Evolutionary conservation across 1,284 basidiomycete species (phyloP).

Genomic region (Ustilago trichophora): DNA sequence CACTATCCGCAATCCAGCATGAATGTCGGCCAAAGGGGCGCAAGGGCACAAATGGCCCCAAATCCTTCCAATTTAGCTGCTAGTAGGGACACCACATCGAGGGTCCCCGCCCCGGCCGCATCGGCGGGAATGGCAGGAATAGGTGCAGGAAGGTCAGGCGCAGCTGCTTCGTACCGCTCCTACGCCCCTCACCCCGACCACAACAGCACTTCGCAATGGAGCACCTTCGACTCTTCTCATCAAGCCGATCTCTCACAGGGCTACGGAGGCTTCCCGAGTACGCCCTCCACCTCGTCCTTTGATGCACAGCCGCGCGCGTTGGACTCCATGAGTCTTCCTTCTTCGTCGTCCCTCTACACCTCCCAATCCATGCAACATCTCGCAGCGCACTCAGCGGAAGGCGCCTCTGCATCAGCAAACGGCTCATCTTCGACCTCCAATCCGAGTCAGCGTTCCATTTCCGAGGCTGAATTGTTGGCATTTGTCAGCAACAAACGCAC

Average conservation of each 20-base stretch:
- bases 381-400: not conserved
- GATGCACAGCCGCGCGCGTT: slow-evolving; percentile 20
- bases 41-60: not conserved
- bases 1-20: no score
- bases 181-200: slow-evolving; percentile 12
- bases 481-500: slow-evolving; percentile 42
- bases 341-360: slow-evolving; percentile 12
- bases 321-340: slow-evolving; percentile 13
- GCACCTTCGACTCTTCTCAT: slow-evolving; percentile 18
- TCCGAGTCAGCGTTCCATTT: slow-evolving; percentile 19
- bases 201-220: slow-evolving; percentile 3
- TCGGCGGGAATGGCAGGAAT: slow-evolving; percentile 31
- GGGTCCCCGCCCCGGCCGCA: slow-evolving; percentile 3
- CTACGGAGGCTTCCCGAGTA: slow-evolving; percentile 8
- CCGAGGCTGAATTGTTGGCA: slow-evolving; percentile 48
- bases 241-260: slow-evolving; percentile 2
- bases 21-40: no score
- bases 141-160: slow-evolving; percentile 20
- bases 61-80: not conserved
- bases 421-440: slow-evolving; percentile 1
- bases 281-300: slow-evolving; percentile 13
- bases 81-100: not conserved
- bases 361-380: slow-evolving; percentile 23
- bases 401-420: no score
- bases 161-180: slow-evolving; percentile 12